Conservation (phyloP, 2,329 filamentous ascomycete genomes). For the Talaromyces sp. region DNA sequence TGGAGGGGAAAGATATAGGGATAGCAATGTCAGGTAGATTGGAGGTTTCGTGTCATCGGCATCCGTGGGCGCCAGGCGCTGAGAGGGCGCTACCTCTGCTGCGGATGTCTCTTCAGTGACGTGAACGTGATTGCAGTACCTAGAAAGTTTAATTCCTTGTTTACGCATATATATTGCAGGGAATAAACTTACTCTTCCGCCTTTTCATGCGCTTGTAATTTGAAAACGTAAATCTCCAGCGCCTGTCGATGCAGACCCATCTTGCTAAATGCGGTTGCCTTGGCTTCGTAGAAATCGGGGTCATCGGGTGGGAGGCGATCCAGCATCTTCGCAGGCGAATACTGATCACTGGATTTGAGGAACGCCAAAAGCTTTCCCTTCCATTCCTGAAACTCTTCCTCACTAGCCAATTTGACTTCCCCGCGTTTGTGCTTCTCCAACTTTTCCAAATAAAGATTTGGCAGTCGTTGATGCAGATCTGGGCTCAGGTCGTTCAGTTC, state of each 20-base stretch:
- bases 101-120: slow-evolving; percentile 49
- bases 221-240: slow-evolving; percentile 96
- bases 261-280: slow-evolving; percentile 85
- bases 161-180: neutral
- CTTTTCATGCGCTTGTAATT: slow-evolving; percentile 77
- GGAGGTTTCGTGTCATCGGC: slow-evolving; percentile 59
- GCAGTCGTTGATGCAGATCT: slow-evolving; percentile 79
- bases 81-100: slow-evolving; percentile 25
- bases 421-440: slow-evolving; percentile 36
- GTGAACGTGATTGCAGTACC: slow-evolving; percentile 86
- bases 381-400: slow-evolving; percentile 26
- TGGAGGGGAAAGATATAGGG: slow-evolving; percentile 80
- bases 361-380: slow-evolving; percentile 68
- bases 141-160: slow-evolving; percentile 25
- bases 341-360: slow-evolving; percentile 69
- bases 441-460: slow-evolving; percentile 63
- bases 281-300: slow-evolving; percentile 77
- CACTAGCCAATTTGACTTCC: slow-evolving; percentile 22
- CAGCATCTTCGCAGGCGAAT: slow-evolving; percentile 74
- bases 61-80: slow-evolving; percentile 38
- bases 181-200: slow-evolving; percentile 72
- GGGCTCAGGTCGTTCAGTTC: slow-evolving; percentile 80
- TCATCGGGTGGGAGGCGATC: slow-evolving; percentile 74
- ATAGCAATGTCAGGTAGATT: slow-evolving; percentile 87
- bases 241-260: slow-evolving; percentile 96